Evolutionary conservation across 202 grass and related monocot genomes (phyloP).

Genomic region (Brachypodium distachyon): DNA sequence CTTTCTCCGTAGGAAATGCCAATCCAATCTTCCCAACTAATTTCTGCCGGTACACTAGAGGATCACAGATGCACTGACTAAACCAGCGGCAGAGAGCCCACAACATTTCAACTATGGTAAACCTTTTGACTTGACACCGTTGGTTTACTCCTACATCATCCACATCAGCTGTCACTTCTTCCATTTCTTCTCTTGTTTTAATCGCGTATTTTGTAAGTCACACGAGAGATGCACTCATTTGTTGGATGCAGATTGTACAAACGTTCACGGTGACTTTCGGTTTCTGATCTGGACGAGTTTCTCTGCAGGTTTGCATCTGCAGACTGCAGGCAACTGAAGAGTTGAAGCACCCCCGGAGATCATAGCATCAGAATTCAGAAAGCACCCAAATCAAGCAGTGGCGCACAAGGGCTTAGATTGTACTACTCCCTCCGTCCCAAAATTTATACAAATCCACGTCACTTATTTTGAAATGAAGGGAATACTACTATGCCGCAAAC

Average conservation of each 20-base stretch:
- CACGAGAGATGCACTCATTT: neutral
- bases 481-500: too few relatives aligned
- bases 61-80: neutral
- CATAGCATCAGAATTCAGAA: neutral
- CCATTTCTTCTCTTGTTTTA: neutral
- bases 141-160: neutral
- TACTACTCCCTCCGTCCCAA: too few relatives aligned
- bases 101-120: neutral
- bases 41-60: neutral
- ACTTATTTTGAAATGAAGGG: too few relatives aligned
- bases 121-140: neutral
- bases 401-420: neutral
- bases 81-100: neutral
- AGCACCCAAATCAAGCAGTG: neutral
- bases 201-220: neutral
- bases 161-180: neutral
- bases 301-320: neutral
- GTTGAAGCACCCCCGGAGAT: too few relatives aligned
- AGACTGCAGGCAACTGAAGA: neutral
- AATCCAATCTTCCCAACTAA: neutral
- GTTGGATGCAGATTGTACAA: neutral
- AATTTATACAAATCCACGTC: too few relatives aligned
- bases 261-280: neutral
- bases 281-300: neutral
- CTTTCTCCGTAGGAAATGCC: neutral